A percentile compares a stretch with the other conserved stretches of the same genome.
These are phyloP conservation scores for Pythium aristosporum DNA, from an alignment of 352 stramenopile species.

Conservation along the genomic window DNA sequence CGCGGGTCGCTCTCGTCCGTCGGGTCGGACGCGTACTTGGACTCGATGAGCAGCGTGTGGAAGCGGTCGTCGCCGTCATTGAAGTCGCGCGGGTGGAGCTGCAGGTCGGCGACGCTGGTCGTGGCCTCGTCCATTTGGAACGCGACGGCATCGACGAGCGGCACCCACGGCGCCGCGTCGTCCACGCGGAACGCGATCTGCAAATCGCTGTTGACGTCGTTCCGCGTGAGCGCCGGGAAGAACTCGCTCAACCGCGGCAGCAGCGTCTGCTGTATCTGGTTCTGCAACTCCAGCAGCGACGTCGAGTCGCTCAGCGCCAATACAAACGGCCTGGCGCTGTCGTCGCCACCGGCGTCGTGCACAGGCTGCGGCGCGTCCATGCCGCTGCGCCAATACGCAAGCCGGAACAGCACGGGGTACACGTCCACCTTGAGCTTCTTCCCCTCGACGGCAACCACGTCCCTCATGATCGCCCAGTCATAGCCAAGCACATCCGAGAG, in stretches of 20 bases:
- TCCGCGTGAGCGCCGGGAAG: conserved; percentile 37
- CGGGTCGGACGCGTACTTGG: neutral
- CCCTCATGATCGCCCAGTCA: conserved; percentile 71
- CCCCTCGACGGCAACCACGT: conserved; percentile 46
- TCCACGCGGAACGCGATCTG: conserved; percentile 53
- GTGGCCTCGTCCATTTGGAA: conserved; percentile 12
- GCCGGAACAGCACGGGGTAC: conserved; percentile 63
- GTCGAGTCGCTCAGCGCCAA: conserved; percentile 39
- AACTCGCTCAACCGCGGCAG: conserved; percentile 32
- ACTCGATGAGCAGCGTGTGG: conserved; percentile 7
- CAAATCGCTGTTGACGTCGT: conserved; percentile 32
- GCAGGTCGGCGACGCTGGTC: conserved; percentile 40
- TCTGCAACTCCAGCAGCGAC: conserved; percentile 42
- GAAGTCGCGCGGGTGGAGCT: conserved; percentile 58
- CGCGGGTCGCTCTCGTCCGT: neutral
- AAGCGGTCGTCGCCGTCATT: conserved; percentile 36
- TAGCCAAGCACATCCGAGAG: conserved; percentile 58
- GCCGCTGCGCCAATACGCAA: conserved; percentile 41
- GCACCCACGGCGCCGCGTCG: conserved; percentile 41
- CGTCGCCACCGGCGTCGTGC: conserved; percentile 32
- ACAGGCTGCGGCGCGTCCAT: conserved; percentile 32
- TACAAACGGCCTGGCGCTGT: conserved; percentile 35
- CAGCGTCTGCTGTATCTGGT: conserved; percentile 42
- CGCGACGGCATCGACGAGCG: conserved; percentile 34
- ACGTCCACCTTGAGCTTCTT: conserved; percentile 59